Evolutionary conservation across 2,329 filamentous ascomycete genomes (phyloP), one percentile per base, ranked within the genome.

Genomic region (Myriangium duriaei): DNA sequence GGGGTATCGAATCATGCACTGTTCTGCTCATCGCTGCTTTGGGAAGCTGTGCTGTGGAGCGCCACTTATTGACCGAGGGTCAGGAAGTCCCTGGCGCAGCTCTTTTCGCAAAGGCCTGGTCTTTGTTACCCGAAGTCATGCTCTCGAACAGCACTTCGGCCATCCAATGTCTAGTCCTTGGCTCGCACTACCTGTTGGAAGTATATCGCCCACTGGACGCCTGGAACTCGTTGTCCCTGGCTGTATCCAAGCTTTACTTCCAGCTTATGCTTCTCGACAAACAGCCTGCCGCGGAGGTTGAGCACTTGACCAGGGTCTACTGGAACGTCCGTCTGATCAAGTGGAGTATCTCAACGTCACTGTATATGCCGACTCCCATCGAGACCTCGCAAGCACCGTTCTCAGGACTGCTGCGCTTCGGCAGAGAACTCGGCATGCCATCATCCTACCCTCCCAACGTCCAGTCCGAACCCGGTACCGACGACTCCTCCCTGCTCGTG

Each of bases 401-500:
- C 12, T 24, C 19, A 16, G n/a, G 14, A 15, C 4, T 11, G 10
- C 36, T 13, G 9, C 26, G 21, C 18, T n/a, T n/a, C n/a, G n/a
- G n/a, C n/a, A n/a, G n/a, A n/a, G 21, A 15, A 12, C 7, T 37
- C 11, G 35, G 28, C n/a, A 11, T 31, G 9, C 36, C 30, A 26
- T 15, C 36, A 24, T 19, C 28, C 3, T 82, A 88, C 54, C 87
- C 81, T 2, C 82, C 82, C 4, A 81, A 88, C 35, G 80, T 85
- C 14, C 78, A 84, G 47, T 84, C 84, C 39, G 83, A 88, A 55
- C 82, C 76, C 5, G 81, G 79, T 10, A 72, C 75, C 34, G 83
- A 88, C 49, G 81, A 88, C 42, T 64, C 88, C 11, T 88, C 83
- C 81, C 91, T 91, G 52, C 88, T 88, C 49, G 63, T 88, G 18